Base-by-base conservation (phyloP, 495 filamentous ascomycete genomes). In the Hyphodiscus hymeniophilus region DNA sequence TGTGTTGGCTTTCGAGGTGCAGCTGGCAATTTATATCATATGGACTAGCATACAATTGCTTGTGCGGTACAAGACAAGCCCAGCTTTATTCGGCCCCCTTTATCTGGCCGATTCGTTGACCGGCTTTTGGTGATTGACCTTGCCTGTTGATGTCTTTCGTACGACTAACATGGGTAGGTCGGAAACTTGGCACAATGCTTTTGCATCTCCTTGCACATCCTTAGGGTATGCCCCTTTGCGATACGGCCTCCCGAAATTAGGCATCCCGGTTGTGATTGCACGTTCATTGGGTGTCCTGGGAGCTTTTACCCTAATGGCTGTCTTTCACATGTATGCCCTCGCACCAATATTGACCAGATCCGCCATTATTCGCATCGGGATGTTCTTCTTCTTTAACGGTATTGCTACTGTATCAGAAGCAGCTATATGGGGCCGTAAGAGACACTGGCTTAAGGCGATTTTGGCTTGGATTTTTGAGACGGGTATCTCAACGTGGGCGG, bases 181-280 rank as follows among this genome's bases (percentile, higher is more conserved):
- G 23, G 63, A 64, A 52, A 64, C 63, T 10, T 67, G 64, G 64
- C 64, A 67, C 40, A 65, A 65, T 40, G 61, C 55, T 13, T 67
- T 67, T 47, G 54, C 63, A 20, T 54, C 64, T 12, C 64, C 64
- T 3, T 65, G 59, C 35, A 56, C 52, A 15, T 58, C 48, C 8
- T 51, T 67, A 4, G 63, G 58, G 11, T 67, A 65, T 42, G 30
- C 11, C 0, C 64, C 64, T 13, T 42, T 58, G 21, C 45, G 56
- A n/a, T 38, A 50, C 28, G 41, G 52, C 8, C 52, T 64, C 26
- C 48, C 52, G 11, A 51, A 46, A 21, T 56, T 57, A n/a, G 57
- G 64, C 8, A 38, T 60, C 12, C 63, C 64, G 8, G 45, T 45
- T 7, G 16, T 50, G 3, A 31, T 60, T 4, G 57, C 63, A 2